phyloP scores from a whole-genome alignment of 805 yeast genomes.

The Suhomyces pyralidae region DNA sequence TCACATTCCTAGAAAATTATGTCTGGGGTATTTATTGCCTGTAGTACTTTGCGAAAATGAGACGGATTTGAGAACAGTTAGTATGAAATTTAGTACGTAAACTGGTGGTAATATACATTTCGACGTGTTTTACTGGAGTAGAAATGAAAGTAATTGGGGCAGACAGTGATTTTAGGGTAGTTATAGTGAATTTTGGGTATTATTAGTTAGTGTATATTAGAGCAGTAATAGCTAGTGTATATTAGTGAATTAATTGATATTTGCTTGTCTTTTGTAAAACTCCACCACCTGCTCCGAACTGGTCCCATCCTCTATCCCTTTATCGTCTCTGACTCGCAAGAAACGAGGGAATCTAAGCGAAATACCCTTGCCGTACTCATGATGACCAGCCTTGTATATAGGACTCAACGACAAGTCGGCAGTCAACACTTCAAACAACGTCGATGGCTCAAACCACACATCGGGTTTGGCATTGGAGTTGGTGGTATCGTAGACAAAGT shows the following conservation, averaged over 20 bases:
- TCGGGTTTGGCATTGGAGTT: conserved; percentile 75
- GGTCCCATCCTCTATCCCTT: conserved; percentile 82
- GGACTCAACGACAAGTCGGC: conserved; percentile 92
- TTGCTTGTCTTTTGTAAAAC: conserved; percentile 72
- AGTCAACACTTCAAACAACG: conserved; percentile 81
- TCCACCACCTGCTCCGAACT: conserved; percentile 80
- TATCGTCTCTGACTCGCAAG: conserved; percentile 79
- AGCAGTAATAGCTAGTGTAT: no score
- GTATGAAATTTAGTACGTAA: no score
- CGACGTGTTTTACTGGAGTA: no score
- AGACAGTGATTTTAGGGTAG: no score
- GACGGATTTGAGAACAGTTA: no score
- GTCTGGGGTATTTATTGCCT: no score
- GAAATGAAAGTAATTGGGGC: no score
- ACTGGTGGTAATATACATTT: no score
- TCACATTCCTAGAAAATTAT: no score
- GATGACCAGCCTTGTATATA: conserved; percentile 78
- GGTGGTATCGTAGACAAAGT: conserved; percentile 59
- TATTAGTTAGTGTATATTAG: no score
- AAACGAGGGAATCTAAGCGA: conserved; percentile 89
- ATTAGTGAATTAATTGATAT: conserved; percentile 14
- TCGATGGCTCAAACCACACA: conserved; percentile 89
- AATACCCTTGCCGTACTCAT: conserved; percentile 74
- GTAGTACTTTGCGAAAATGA: no score
- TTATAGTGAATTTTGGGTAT: no score